Conservation (phyloP, 2,329 filamentous ascomycete genomes). For the Phaeosphaeria sp. region DNA sequence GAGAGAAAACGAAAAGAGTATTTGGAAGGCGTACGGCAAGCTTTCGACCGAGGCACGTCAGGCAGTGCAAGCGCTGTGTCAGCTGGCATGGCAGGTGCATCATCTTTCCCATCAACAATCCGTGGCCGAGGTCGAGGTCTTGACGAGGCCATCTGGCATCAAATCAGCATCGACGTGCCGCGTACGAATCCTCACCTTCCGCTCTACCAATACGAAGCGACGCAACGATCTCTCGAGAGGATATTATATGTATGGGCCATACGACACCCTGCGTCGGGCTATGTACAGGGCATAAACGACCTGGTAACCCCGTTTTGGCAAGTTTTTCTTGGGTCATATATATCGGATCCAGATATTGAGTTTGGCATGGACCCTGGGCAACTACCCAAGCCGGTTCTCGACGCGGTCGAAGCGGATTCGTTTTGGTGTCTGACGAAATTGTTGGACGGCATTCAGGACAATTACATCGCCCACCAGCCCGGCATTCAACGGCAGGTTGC, state of each 20-base stretch:
- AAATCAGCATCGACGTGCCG: slow-evolving; percentile 98
- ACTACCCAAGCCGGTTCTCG: slow-evolving; percentile 85
- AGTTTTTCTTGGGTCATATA: slow-evolving; percentile 92
- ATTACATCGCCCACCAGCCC: slow-evolving; percentile 97
- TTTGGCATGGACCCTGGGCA: slow-evolving; percentile 97
- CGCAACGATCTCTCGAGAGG: slow-evolving; percentile 89
- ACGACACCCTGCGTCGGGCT: slow-evolving; percentile 93
- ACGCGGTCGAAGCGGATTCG: slow-evolving; percentile 95
- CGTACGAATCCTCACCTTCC: slow-evolving; percentile 96
- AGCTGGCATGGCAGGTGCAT: slow-evolving; percentile 62
- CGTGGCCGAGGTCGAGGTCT: slow-evolving; percentile 76
- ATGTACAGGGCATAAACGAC: slow-evolving; percentile 98
- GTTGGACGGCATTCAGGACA: slow-evolving; percentile 98
- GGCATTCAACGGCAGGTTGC: slow-evolving; percentile 95
- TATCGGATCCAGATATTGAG: slow-evolving; percentile 91
- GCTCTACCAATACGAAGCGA: slow-evolving; percentile 94
- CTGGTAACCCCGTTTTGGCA: slow-evolving; percentile 98
- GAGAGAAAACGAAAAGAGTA: slow-evolving; percentile 98
- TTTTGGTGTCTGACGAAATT: slow-evolving; percentile 99
- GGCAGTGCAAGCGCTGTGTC: slow-evolving; percentile 47
- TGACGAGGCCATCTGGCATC: slow-evolving; percentile 98
- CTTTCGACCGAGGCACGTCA: slow-evolving; percentile 64
- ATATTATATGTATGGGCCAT: slow-evolving; percentile 99
- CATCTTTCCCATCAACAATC: slow-evolving; percentile 50
- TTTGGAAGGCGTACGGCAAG: slow-evolving; percentile 81